These are phyloP conservation scores for Sarcodon sp. DNA, from an alignment of 768 basidiomycete species.

Conservation along the genomic window DNA sequence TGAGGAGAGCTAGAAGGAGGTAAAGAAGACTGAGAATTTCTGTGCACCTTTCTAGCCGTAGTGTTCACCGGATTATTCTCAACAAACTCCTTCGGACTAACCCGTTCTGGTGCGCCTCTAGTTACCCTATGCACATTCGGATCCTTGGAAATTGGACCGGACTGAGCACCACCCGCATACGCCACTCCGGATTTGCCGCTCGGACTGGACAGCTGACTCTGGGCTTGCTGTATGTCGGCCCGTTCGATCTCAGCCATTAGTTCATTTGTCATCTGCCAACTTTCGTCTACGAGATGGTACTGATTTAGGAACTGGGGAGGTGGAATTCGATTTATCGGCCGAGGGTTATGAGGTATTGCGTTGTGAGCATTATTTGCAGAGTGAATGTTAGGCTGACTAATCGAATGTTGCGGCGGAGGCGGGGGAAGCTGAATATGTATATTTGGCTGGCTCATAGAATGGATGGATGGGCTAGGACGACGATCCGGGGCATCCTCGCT, in stretches of 20 bases:
- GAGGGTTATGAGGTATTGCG: conserved; percentile 42
- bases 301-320: conserved; percentile 44
- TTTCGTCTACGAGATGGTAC: conserved; percentile 39
- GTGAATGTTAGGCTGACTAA: conserved; percentile 17
- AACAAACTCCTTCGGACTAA: background rate
- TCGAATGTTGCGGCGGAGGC: conserved; percentile 13
- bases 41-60: background rate
- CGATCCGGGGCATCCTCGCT: conserved; percentile 31
- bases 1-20: background rate
- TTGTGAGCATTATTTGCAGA: conserved; percentile 4
- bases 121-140: background rate
- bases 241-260: conserved; percentile 62
- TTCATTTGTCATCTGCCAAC: conserved; percentile 58
- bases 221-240: conserved; percentile 50
- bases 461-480: conserved; percentile 24
- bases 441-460: conserved; percentile 17
- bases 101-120: background rate
- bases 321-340: conserved; percentile 45
- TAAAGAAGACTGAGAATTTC: background rate
- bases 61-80: background rate
- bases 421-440: conserved; percentile 24
- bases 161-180: conserved; percentile 33
- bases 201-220: conserved; percentile 25
- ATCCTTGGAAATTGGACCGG: conserved; percentile 3
- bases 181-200: conserved; percentile 28